These are phyloP conservation scores for Malassezia brasiliensis DNA, from an alignment of 1,284 basidiomycete genomes.

Conservation along the genomic window DNA sequence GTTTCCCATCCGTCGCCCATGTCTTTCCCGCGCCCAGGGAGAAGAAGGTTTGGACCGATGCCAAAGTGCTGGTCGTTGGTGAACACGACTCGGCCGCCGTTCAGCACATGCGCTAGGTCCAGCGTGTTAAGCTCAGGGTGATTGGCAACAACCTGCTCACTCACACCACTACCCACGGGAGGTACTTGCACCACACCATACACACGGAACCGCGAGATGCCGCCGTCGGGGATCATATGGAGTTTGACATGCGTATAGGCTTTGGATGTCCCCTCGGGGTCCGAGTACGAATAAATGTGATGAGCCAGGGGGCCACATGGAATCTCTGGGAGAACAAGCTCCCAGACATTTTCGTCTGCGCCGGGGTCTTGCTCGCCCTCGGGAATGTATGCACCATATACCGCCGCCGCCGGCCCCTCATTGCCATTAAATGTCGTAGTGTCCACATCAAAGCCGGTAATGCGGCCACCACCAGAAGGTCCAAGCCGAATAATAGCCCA, in stretches of 20 bases:
- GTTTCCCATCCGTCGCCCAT: slow-evolving; percentile 99
- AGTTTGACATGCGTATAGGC: slow-evolving; percentile 76
- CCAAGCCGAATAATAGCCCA: slow-evolving; percentile 89
- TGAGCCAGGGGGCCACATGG: slow-evolving; percentile 63
- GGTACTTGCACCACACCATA: slow-evolving; percentile 38
- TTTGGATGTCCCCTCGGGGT: slow-evolving; percentile 44
- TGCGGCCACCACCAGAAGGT: slow-evolving; percentile 57
- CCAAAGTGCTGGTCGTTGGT: slow-evolving; percentile 84
- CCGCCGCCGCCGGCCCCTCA: slow-evolving; percentile 53
- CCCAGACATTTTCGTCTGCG: slow-evolving; percentile 21
- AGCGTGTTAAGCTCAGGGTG: slow-evolving; percentile 49
- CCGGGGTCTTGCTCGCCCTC: slow-evolving; percentile 5
- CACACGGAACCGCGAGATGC: slow-evolving; percentile 53
- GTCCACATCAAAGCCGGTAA: slow-evolving; percentile 87
- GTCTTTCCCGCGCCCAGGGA: slow-evolving; percentile 75
- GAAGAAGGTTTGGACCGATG: slow-evolving; percentile 75
- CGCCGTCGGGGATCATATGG: slow-evolving; percentile 92
- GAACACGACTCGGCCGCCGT: slow-evolving; percentile 71
- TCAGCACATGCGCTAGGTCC: slow-evolving; percentile 81
- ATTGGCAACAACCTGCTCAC: slow-evolving; percentile 23
- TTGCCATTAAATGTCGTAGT: slow-evolving; percentile 95
- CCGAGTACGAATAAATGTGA: slow-evolving; percentile 63
- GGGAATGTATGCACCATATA: slow-evolving; percentile 30
- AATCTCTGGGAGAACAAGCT: slow-evolving; percentile 26
- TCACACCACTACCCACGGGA: slow-evolving; percentile 45